phyloP scores from a whole-genome alignment of 2,329 filamentous ascomycete species.

The Dothideomycetes sp. region DNA sequence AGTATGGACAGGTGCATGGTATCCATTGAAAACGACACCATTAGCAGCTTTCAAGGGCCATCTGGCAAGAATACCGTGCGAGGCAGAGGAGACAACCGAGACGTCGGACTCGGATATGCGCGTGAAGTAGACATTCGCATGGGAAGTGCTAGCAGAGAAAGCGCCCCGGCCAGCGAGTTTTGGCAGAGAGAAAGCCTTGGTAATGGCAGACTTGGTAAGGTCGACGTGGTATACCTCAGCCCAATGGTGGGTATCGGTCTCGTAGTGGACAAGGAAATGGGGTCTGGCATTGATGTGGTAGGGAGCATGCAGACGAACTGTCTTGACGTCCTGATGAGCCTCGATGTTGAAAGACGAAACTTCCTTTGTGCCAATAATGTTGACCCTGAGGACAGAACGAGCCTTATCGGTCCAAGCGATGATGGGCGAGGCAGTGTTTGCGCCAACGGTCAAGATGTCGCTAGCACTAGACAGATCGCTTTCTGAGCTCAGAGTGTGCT shows the following conservation, averaged over 20 bases:
- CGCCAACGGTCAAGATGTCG: constrained; percentile 65
- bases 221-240: constrained; percentile 82
- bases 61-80: constrained; percentile 63
- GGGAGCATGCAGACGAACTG: constrained; percentile 61
- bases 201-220: constrained; percentile 56
- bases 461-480: constrained; percentile 56
- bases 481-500: constrained; percentile 64
- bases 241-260: constrained; percentile 61
- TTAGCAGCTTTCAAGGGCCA: constrained; percentile 52
- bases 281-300: constrained; percentile 60
- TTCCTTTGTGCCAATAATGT: constrained; percentile 50
- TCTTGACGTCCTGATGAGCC: constrained; percentile 34
- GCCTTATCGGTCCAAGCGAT: constrained; percentile 64
- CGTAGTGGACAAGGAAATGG: constrained; percentile 79
- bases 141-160: constrained; percentile 68
- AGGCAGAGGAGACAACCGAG: constrained; percentile 63
- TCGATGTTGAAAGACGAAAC: constrained; percentile 37
- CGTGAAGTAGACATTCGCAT: constrained; percentile 81
- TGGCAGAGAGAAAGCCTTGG: constrained; percentile 74
- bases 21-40: constrained; percentile 14
- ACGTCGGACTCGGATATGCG: constrained; percentile 68
- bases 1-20: constrained; percentile 48
- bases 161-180: constrained; percentile 60
- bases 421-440: constrained; percentile 65
- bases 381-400: constrained; percentile 56